Evolutionary conservation across 2,329 filamentous ascomycete genomes (phyloP), one percentile per base, ranked within the genome.

Genomic region (Colletotrichum sublineola): DNA sequence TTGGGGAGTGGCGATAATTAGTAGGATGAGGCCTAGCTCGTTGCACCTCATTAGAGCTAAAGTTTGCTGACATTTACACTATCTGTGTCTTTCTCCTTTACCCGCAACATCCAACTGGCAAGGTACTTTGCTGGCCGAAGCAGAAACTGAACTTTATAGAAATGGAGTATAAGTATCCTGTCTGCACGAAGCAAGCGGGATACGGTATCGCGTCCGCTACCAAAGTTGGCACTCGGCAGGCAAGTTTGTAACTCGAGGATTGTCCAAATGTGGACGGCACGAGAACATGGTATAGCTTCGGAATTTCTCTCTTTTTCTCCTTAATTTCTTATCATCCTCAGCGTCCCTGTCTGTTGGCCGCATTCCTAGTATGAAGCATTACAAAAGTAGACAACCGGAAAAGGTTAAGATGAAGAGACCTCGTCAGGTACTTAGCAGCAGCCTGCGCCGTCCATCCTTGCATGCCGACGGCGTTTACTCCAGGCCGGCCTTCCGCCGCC

Each of bases 391-490:
- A 42, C n/a, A 14, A 42, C n/a, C n/a, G 38, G 56, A 15, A 29
- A 42, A 20, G 36, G 38, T 31, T 8, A 29, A 58, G 20, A 11
- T 42, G 14, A 29, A 18, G 15, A 58, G n/a, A 38, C 20, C 4
- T 15, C 31, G 12, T 48, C 40, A 52, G 44, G 67, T 57, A 24
- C 24, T 24, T 24, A 57, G 67, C 67, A 36, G 60, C 52, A 52
- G 66, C 58, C 60, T 57, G 31, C 42, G 48, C 67, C n/a, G 52
- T 58, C n/a, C 57, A 55, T 66, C 61, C 67, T 31, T 69, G 67
- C 53, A 44, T 36, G 24, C 29, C 46, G 44, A 60, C 42, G 44
- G 7, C 8, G 44, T 9, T 29, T 31, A 63, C 46, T 24, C 33
- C 33, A 52, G 40, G 44, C 44, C 33, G 33, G 33, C 33, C 46